Evolutionary conservation across 257 asterid genomes (phyloP), one percentile per base, ranked within the genome.

Genomic region (Asclepias syriaca): DNA sequence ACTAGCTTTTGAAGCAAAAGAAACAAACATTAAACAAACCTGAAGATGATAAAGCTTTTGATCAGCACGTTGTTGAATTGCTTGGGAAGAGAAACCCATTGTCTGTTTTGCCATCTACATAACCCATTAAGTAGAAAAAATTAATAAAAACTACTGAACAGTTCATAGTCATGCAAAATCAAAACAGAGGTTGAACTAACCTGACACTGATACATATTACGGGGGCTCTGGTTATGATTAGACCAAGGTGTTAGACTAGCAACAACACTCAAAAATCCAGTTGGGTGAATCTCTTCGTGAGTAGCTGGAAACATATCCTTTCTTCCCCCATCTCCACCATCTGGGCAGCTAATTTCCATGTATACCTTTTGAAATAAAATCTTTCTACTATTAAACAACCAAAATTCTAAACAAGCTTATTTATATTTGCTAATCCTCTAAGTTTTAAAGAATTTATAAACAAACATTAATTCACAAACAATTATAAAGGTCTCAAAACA

Each of bases 151-250:
- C 18, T 46, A 60, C 48, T 51, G 58, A 39, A 3, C 21, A 0
- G 10, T 19, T 40, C 6, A 32, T 64, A 18, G 14, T 37, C 1
- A 34, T 7, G 19, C 15, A 37, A 40, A 63, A 37, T 37, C 21
- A 64, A 19, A 63, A n/a, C 15, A 64, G 29, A 64, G 49, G 11
- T 18, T 16, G 63, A 43, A 74, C 65, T 67, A 15, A 94, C 99
- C 99, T 95, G 99, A 77, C 99, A 95, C 90, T 95, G 99, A 76
- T 95, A 92, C 98, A 95, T 95, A 80, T 95, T 95, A 50, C 99
- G 97, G 66, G 99, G 99, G 83, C 99, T 95, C 85, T 95, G 99
- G 82, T 94, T 94, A 85, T 94, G 99, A 78, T 94, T 92, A 77
- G 99, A 95, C 98, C 98, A 95, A 73, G 99, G 99, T 69, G 99